Evolutionary conservation across 768 basidiomycete genomes (phyloP).

Genomic region (Terana coerulea): DNA sequence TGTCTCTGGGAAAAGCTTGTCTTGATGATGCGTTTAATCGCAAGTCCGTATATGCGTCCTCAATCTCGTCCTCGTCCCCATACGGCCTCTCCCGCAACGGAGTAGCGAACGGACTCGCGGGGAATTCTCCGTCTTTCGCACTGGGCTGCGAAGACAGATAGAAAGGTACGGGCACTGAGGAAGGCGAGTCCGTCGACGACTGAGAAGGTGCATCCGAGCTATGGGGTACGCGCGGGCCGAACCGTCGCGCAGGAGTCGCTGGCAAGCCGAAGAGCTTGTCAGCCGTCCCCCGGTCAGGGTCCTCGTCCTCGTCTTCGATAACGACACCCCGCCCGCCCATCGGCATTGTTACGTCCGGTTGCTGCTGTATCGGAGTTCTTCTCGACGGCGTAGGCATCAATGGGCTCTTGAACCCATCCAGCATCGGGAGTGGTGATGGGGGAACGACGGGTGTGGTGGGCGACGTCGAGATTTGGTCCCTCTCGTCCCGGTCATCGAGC

Average conservation of each 20-base stretch:
- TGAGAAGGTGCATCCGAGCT: constrained; percentile 50
- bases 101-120: constrained; percentile 68
- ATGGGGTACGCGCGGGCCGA: constrained; percentile 39
- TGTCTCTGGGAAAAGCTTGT: constrained; percentile 29
- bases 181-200: constrained; percentile 42
- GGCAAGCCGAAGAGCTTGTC: constrained; percentile 38
- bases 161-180: constrained; percentile 45
- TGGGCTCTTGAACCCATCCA: constrained; percentile 1
- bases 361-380: constrained; percentile 14
- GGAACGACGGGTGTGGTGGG: constrained; percentile 60
- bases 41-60: constrained; percentile 38
- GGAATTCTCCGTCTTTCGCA: constrained; percentile 56
- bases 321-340: constrained; percentile 55
- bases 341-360: constrained; percentile 15
- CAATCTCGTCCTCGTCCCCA: constrained; percentile 63
- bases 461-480: constrained; percentile 36
- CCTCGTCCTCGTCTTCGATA: constrained; percentile 68
- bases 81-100: constrained; percentile 61
- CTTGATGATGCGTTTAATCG: constrained; percentile 21
- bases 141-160: constrained; percentile 43
- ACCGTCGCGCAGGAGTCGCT: constrained; percentile 39
- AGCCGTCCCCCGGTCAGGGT: constrained; percentile 32
- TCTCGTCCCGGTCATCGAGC: constrained; percentile 42
- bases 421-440: constrained; percentile 40
- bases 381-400: constrained; percentile 12